Evolutionary conservation across 2,329 filamentous ascomycete species (phyloP).

Genomic region (Diaporthe sp.): DNA sequence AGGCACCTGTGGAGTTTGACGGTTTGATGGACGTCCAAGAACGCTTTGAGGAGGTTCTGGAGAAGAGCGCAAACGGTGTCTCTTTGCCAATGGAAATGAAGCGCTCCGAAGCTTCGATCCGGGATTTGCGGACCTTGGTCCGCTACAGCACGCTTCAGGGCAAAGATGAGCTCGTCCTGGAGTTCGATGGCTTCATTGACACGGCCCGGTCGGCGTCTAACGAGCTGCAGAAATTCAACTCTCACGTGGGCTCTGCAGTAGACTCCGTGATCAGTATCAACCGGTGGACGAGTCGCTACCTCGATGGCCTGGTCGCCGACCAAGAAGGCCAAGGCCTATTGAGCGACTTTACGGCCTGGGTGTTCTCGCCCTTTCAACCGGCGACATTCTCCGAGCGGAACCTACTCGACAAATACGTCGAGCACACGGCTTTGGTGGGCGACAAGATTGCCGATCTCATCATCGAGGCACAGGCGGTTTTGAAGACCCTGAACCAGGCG

Average conservation of each 20-base stretch:
- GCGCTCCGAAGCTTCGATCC: slow-evolving; percentile 79
- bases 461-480: slow-evolving; percentile 76
- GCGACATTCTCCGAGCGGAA: slow-evolving; percentile 71
- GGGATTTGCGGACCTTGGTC: slow-evolving; percentile 81
- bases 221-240: slow-evolving; percentile 82
- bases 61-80: slow-evolving; percentile 75
- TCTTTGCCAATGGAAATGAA: slow-evolving; percentile 85
- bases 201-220: slow-evolving; percentile 74
- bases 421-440: slow-evolving; percentile 78
- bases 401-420: slow-evolving; percentile 81
- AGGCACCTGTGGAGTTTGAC: slow-evolving; percentile 74
- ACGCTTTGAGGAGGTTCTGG: slow-evolving; percentile 82
- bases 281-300: slow-evolving; percentile 79
- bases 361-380: slow-evolving; percentile 75
- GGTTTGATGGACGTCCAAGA: slow-evolving; percentile 80
- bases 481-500: slow-evolving; percentile 75
- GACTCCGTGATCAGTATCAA: slow-evolving; percentile 83
- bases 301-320: slow-evolving; percentile 71
- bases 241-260: slow-evolving; percentile 79
- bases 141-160: slow-evolving; percentile 77
- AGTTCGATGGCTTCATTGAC: slow-evolving; percentile 83
- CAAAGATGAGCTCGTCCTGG: slow-evolving; percentile 78
- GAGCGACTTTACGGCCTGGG: slow-evolving; percentile 58
- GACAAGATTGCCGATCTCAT: slow-evolving; percentile 79
- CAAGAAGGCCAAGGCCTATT: slow-evolving; percentile 50